Base-by-base conservation (phyloP, 495 filamentous ascomycete genomes). In the Durotheca rogersii region DNA sequence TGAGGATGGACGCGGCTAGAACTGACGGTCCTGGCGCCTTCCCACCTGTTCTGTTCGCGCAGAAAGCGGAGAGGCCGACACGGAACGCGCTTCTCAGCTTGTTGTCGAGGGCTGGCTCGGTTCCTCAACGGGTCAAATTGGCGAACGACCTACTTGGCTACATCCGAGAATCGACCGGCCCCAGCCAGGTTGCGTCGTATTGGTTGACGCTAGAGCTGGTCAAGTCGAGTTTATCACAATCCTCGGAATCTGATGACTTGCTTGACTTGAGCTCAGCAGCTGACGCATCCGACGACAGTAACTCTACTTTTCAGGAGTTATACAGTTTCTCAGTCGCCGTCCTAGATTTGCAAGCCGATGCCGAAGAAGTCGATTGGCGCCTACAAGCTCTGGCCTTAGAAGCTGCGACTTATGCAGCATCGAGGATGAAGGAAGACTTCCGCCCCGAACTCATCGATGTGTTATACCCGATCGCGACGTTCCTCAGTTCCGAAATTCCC, bases 361-460 rank as follows among this genome's bases (percentile, higher is more conserved):
- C 78, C 56, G 41, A 71, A 58, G 62, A 74, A 35, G 47, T 61
- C 2, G 86, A 92, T 59, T 91, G 88, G 88, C 76, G 82, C 25
- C 61, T 84, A 7, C 73, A 80, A 50, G 87, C 86, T 7, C 77
- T 92, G 33, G 83, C 87, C 1, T 63, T 95, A 10, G 89, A 95
- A 60, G 81, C 83, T 1, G 71, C 89, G 5, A 84, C 87, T 11
- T 77, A 89, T 33, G 80, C 87, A 48, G 84, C 89, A 1, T 75
- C 81, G 20, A 78, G 80, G n/a, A 71, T 85, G 15, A 76, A 80
- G 44, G 53, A 77, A 39, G 81, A 80, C 5, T 99, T 96, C 65
- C 81, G 88, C 11, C 76, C 81, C 2, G 91, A 97, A 61, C 76
- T 99, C 7, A 87, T 96, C 47, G 93, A 99, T 52, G 84, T 89